Evolutionary conservation across 2,329 filamentous ascomycete species (phyloP).

Genomic region (Dryadomyces sulphureus): DNA sequence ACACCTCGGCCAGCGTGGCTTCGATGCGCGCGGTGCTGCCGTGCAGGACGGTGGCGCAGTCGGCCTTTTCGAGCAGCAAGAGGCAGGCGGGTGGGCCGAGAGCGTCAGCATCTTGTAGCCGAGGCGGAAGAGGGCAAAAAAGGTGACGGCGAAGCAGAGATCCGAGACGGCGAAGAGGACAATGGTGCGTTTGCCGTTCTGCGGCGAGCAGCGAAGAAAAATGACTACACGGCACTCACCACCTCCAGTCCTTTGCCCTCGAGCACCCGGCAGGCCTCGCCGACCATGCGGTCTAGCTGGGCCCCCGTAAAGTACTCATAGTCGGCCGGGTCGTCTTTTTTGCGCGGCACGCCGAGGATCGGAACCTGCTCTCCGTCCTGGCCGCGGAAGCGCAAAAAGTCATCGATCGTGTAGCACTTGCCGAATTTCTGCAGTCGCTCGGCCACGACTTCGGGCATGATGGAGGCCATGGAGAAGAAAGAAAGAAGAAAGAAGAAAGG

Average conservation of each 20-base stretch:
- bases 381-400: slow-evolving; percentile 24
- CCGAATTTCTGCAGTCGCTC: slow-evolving; percentile 19
- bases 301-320: slow-evolving; percentile 26
- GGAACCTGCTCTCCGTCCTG: slow-evolving; percentile 22
- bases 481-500: background rate
- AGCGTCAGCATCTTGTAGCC: slow-evolving; percentile 27
- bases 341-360: slow-evolving; percentile 24
- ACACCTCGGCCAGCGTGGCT: slow-evolving; percentile 16
- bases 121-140: slow-evolving; percentile 28
- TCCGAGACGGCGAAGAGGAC: slow-evolving; percentile 25
- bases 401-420: slow-evolving; percentile 24
- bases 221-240: slow-evolving; percentile 1
- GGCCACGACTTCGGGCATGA: background rate
- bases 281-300: slow-evolving; percentile 24
- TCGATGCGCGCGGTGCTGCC: slow-evolving; percentile 19
- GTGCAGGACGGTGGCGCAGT: slow-evolving; percentile 21
- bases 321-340: slow-evolving; percentile 16
- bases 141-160: slow-evolving; percentile 24
- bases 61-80: slow-evolving; percentile 21
- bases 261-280: slow-evolving; percentile 19
- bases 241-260: slow-evolving; percentile 17
- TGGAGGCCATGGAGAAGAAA: background rate
- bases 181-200: slow-evolving; percentile 18
- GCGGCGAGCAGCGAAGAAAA: background rate
- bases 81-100: slow-evolving; percentile 24